Evolutionary conservation across 805 yeast species (phyloP).

Genomic region (Myxozyma geophila): DNA sequence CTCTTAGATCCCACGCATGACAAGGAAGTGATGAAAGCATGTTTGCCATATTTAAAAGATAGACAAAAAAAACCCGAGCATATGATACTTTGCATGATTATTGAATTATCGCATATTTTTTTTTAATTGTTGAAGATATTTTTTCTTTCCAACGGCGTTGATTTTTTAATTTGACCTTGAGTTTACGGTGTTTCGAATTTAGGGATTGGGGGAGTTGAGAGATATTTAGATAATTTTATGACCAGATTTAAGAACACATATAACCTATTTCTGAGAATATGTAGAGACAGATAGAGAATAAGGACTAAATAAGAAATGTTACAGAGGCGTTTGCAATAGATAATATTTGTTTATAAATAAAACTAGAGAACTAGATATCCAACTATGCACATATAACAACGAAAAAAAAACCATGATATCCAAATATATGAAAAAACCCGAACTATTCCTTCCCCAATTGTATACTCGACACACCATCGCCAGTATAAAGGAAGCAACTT

Average conservation of each 20-base stretch:
- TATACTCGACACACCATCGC: no score
- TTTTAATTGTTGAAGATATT: background rate
- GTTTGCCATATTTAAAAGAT: background rate
- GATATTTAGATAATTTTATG: background rate
- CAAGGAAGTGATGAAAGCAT: no score
- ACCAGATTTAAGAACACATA: background rate
- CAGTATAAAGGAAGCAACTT: no score
- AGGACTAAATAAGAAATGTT: no score
- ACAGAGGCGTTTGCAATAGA: no score
- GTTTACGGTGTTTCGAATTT: background rate
- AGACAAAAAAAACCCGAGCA: background rate
- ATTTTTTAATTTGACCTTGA: background rate
- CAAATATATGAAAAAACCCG: no score
- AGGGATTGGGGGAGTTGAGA: background rate
- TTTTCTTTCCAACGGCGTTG: background rate
- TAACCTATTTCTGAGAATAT: background rate
- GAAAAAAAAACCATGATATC: no score
- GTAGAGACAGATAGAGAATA: no score
- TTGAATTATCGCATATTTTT: background rate
- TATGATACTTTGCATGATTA: background rate
- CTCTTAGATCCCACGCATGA: background rate
- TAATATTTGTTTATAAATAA: no score
- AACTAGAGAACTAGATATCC: no score
- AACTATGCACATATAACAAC: no score
- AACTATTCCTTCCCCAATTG: no score